phyloP scores from a whole-genome alignment of 495 filamentous ascomycete species.

The Trichoderma erinaceum region DNA sequence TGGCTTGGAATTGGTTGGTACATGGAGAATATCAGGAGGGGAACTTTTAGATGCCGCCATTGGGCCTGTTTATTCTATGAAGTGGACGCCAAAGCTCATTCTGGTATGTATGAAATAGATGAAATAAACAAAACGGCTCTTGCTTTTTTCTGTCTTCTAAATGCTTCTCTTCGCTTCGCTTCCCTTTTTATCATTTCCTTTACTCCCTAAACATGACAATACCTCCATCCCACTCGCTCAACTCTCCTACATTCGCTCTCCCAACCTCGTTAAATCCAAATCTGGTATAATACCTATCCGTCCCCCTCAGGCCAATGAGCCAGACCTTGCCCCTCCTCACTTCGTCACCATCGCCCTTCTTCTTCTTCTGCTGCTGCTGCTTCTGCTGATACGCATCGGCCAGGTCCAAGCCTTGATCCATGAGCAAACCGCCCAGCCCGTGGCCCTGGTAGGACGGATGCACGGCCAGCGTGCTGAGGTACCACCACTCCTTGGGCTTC shows the following conservation, averaged over 20 bases:
- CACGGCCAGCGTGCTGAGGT: slow-evolving; percentile 15
- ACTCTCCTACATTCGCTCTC: slow-evolving; percentile 14
- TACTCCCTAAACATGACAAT: slow-evolving; percentile 14
- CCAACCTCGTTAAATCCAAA: slow-evolving; percentile 8
- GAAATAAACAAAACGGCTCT: neutral
- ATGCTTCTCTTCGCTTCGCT: neutral
- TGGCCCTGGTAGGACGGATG: neutral
- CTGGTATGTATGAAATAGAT: no score
- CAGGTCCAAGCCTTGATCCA: neutral
- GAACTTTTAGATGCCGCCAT: no score
- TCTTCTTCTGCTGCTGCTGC: no score
- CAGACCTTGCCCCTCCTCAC: neutral
- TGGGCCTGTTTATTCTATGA: neutral
- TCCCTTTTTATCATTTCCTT: neutral
- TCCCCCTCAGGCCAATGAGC: slow-evolving; percentile 3
- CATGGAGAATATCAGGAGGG: neutral
- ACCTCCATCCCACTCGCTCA: slow-evolving; percentile 12
- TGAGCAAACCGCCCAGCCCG: slow-evolving; percentile 6
- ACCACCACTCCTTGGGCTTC: slow-evolving; percentile 9
- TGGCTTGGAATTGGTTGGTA: neutral
- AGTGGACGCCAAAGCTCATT: neutral
- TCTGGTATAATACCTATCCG: slow-evolving; percentile 1
- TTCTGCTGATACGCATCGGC: neutral
- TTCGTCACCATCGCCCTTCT: neutral
- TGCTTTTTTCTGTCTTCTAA: neutral